These are phyloP conservation scores for Eleusine coracana DNA, from an alignment of 176 grass and related monocot species.

Conservation along the genomic window DNA sequence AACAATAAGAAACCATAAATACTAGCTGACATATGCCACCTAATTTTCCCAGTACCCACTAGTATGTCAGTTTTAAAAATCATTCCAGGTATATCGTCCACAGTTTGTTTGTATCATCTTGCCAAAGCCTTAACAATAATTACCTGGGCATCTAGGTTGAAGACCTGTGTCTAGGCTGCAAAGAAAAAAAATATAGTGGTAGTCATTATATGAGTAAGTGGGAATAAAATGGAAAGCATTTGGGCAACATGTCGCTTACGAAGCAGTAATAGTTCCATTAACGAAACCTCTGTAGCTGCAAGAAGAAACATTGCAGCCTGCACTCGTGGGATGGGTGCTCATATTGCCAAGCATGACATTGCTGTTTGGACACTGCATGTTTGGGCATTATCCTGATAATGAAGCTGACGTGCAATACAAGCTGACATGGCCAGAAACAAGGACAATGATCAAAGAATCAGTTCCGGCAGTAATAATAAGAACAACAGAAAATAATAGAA, in stretches of 20 bases:
- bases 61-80: neutral
- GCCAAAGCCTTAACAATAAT: conserved; percentile 19
- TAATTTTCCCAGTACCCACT: neutral
- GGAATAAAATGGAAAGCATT: neutral
- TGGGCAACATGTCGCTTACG: conserved; percentile 50
- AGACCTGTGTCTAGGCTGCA: conserved; percentile 62
- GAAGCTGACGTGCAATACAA: conserved; percentile 88
- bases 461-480: conserved; percentile 6
- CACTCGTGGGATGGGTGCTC: conserved; percentile 52
- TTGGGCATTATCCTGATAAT: conserved; percentile 73
- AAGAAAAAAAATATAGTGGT: conserved; percentile 15
- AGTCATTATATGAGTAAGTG: conserved; percentile 3
- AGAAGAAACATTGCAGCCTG: conserved; percentile 88
- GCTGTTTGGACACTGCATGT: conserved; percentile 84
- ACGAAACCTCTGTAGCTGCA: conserved; percentile 87
- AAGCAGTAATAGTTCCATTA: conserved; percentile 73
- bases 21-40: neutral
- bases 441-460: neutral
- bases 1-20: neutral
- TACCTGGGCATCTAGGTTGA: conserved; percentile 88
- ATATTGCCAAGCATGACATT: conserved; percentile 82
- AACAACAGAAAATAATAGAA: neutral
- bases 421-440: conserved; percentile 34
- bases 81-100: neutral
- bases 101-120: neutral